A percentile compares a stretch with the other conserved stretches of the same genome.
Evolutionary conservation across 2,329 filamentous ascomycete species (phyloP).

Genomic region (Sarocladiaceae sp.): DNA sequence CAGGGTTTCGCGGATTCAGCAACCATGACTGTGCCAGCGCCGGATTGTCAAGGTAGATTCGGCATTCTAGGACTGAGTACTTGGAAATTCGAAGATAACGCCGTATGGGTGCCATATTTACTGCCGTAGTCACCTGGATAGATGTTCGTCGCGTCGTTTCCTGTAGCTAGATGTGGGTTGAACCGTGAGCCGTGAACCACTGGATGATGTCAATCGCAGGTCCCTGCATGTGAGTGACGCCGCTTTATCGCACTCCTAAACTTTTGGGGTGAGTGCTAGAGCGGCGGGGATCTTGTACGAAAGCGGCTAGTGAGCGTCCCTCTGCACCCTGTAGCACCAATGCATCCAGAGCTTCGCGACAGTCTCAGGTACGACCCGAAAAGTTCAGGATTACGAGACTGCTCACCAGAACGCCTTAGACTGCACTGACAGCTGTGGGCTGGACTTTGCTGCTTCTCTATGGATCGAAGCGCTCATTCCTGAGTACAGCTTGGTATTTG

Average conservation of each 20-base stretch:
- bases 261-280: neutral
- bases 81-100: slow-evolving; percentile 89
- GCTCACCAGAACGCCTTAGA: neutral
- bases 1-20: slow-evolving; percentile 66
- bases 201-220: slow-evolving; percentile 5
- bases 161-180: no score
- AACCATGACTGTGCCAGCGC: slow-evolving; percentile 78
- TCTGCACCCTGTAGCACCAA: no score
- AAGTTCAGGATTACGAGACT: neutral
- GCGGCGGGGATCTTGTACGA: neutral
- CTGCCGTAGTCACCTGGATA: no score
- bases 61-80: slow-evolving; percentile 91
- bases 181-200: slow-evolving; percentile 1
- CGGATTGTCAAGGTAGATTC: slow-evolving; percentile 92
- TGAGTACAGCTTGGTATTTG: no score
- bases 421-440: neutral
- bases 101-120: slow-evolving; percentile 78
- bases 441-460: no score
- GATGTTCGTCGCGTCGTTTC: no score
- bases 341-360: no score
- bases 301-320: neutral
- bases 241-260: no score
- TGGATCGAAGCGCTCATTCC: no score
- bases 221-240: neutral
- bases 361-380: neutral